Percentiles rank a stretch among this genome's conserved stretches.
These are phyloP conservation scores for Xylariaceae sp. DNA, from an alignment of 2,329 filamentous ascomycete species.

Conservation along the genomic window DNA sequence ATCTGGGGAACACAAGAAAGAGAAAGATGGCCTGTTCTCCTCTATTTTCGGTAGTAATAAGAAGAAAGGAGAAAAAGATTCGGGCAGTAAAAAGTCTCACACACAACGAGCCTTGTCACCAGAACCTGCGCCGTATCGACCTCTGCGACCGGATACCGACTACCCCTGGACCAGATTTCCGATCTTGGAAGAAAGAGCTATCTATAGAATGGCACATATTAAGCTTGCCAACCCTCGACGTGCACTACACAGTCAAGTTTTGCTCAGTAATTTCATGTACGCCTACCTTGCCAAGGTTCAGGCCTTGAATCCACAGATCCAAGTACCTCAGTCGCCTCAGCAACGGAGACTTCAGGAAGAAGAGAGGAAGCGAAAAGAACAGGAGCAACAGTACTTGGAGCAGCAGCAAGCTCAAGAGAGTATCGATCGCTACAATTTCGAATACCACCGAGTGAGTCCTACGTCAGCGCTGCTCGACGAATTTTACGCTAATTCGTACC, in stretches of 20 bases:
- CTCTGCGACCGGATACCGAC: conserved; percentile 79
- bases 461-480: background rate
- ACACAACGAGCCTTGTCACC: conserved; percentile 71
- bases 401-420: conserved; percentile 41
- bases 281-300: conserved; percentile 97
- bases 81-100: conserved; percentile 66
- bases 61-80: conserved; percentile 77
- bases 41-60: conserved; percentile 88
- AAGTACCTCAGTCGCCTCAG: conserved; percentile 78
- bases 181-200: conserved; percentile 90
- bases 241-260: conserved; percentile 85
- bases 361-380: conserved; percentile 42
- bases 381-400: conserved; percentile 44
- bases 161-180: conserved; percentile 96
- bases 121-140: conserved; percentile 65
- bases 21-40: conserved; percentile 90
- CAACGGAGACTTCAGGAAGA: conserved; percentile 56
- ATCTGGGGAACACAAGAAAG: conserved; percentile 71
- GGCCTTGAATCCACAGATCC: conserved; percentile 95
- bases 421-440: conserved; percentile 48
- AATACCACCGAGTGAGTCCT: conserved; percentile 47
- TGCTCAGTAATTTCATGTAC: conserved; percentile 99
- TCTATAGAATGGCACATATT: conserved; percentile 98
- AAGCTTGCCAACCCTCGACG: conserved; percentile 96
- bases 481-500: conserved; percentile 8